Evolutionary conservation across 202 grass and related monocot species (phyloP).

Genomic region (Musa balbisiana): DNA sequence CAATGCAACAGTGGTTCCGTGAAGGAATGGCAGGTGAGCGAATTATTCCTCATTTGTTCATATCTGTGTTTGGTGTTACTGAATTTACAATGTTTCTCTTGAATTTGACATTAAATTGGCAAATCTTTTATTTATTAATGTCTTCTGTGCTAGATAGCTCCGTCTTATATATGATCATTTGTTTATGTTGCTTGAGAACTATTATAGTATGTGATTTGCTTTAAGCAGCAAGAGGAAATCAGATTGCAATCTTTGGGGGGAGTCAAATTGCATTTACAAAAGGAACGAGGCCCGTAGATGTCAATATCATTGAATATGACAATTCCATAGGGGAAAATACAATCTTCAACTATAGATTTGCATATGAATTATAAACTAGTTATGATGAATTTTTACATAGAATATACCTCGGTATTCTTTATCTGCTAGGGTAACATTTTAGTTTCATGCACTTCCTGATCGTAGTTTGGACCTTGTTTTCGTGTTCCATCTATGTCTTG

Average conservation of each 20-base stretch:
- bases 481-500: no score
- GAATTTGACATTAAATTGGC: neutral
- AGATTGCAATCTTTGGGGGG: no score
- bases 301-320: neutral
- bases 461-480: no score
- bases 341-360: neutral
- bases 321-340: neutral
- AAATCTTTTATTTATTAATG: neutral
- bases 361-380: neutral
- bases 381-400: no score
- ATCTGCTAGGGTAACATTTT: no score
- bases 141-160: neutral
- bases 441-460: no score
- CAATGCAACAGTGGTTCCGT: slow-evolving; percentile 83
- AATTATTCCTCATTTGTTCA: neutral
- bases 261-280: no score
- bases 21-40: slow-evolving; percentile 96
- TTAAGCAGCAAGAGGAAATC: no score
- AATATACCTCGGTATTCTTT: no score
- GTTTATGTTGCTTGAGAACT: neutral
- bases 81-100: neutral
- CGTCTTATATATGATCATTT: neutral
- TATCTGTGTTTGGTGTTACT: neutral
- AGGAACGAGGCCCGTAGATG: no score
- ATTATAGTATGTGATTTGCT: no score